Evolutionary conservation across 2,329 filamentous ascomycete genomes (phyloP), one percentile per base, ranked within the genome.

Genomic region (Myriosclerotinia duriaeana): DNA sequence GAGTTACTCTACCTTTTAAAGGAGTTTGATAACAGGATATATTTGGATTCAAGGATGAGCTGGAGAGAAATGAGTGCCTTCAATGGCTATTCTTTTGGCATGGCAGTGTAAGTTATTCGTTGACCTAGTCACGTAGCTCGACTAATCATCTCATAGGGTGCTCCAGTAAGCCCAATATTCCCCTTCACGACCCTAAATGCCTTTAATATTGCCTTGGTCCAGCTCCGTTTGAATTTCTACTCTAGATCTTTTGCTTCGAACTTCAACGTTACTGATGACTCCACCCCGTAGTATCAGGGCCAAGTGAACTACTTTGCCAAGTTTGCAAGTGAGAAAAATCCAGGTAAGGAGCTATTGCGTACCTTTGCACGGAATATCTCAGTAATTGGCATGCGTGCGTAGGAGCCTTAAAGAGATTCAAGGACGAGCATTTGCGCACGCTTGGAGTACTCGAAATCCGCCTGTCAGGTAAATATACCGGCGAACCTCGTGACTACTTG

Each of bases 51-150:
- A 79, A 79, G 56, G 79, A 85, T 70, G 79, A 81, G 20, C 73
- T 83, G 8, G 83, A 85, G 74, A 76, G 78, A 17, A 83, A 76
- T 69, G 75, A 84, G 70, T 76, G 74, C 38, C 67, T 83, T 52
- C 83, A 85, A 71, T 85, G 83, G 83, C 76, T 82, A 1, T 83
- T 85, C 75, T 85, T 85, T 76, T 85, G 82, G 82, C 81, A 84
- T 65, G 79, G 77, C 77, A 56, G 15, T 82, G 77, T 78, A 73
- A 64, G 74, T 71, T 56, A 14, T 56, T 11, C 42, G 48, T 63
- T 15, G 55, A 14, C 22, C 12, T 30, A 53, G 15, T 20, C 15
- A 17, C 15, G 7, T 44, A 34, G 2, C 50, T 34, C 42, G 9
- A 15, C 62, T 64, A 38, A 64, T 22, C 11, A 22, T 26, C 48